A percentile compares a stretch with the other conserved stretches of the same genome.
Evolutionary conservation across 164 flowering plant species (phyloP).

Genomic region (Vitis cinerea): DNA sequence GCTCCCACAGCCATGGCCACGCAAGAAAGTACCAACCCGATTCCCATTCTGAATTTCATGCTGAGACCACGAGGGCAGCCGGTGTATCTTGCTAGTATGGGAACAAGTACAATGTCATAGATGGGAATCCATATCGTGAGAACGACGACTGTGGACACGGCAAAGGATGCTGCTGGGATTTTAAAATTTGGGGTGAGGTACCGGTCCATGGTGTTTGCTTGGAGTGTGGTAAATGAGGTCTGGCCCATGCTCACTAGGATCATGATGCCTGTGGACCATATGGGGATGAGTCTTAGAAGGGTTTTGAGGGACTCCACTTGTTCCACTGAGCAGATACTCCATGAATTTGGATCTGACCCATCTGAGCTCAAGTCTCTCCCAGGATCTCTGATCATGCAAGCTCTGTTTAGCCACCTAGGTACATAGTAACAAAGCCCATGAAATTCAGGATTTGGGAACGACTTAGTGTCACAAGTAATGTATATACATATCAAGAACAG

Average conservation of each 20-base stretch:
- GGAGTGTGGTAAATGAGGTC: slow-evolving; percentile 34
- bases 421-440: background rate
- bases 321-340: slow-evolving; percentile 34
- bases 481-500: no score
- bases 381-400: slow-evolving; percentile 33
- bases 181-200: slow-evolving; percentile 39
- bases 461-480: no score
- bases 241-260: slow-evolving; percentile 15
- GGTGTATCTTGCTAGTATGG: slow-evolving; percentile 27
- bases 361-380: slow-evolving; percentile 14
- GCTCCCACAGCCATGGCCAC: slow-evolving; percentile 27
- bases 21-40: slow-evolving; percentile 36
- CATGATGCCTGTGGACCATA: slow-evolving; percentile 37
- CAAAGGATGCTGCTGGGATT: slow-evolving; percentile 58
- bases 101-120: slow-evolving; percentile 48
- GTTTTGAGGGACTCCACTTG: slow-evolving; percentile 41
- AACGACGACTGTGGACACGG: slow-evolving; percentile 26
- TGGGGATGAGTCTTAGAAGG: slow-evolving; percentile 25
- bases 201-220: slow-evolving; percentile 56
- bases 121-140: slow-evolving; percentile 40
- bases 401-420: slow-evolving; percentile 42
- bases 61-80: slow-evolving; percentile 27
- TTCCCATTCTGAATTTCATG: slow-evolving; percentile 45
- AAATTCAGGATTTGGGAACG: background rate
- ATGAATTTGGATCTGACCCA: slow-evolving; percentile 16